phyloP scores from a whole-genome alignment of 192 early-diverging fungal genomes.

The Mortierella claussenii region DNA sequence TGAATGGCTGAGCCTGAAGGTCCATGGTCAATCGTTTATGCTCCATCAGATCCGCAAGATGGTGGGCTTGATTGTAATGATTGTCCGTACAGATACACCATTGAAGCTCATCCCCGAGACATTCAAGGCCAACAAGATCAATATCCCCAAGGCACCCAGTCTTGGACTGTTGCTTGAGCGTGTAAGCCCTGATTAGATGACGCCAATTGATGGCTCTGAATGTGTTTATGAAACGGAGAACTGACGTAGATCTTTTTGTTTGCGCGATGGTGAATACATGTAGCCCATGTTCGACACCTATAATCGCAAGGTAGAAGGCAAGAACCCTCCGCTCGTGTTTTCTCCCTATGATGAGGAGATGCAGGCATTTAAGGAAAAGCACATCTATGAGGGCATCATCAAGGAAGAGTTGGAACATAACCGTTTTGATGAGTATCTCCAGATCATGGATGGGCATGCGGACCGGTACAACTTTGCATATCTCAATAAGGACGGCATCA shows the following conservation, averaged over 20 bases:
- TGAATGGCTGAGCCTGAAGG: slow-evolving; percentile 94
- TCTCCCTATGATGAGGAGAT: slow-evolving; percentile 75
- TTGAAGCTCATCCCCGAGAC: slow-evolving; percentile 70
- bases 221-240: too few relatives aligned
- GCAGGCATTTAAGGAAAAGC: slow-evolving; percentile 87
- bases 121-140: slow-evolving; percentile 78
- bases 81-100: slow-evolving; percentile 80
- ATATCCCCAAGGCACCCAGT: slow-evolving; percentile 97
- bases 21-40: slow-evolving; percentile 98
- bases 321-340: slow-evolving; percentile 63
- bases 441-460: slow-evolving; percentile 65
- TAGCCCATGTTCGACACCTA: slow-evolving; percentile 74
- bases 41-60: slow-evolving; percentile 99
- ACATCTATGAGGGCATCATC: slow-evolving; percentile 85
- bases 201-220: too few relatives aligned
- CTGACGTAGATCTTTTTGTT: too few relatives aligned
- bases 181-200: too few relatives aligned
- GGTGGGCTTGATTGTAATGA: slow-evolving; percentile 91
- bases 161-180: slow-evolving; percentile 89
- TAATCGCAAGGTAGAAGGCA: slow-evolving; percentile 62
- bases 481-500: slow-evolving; percentile 68
- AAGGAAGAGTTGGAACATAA: slow-evolving; percentile 75
- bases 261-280: background rate
- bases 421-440: slow-evolving; percentile 73
- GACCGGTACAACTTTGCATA: slow-evolving; percentile 66